Evolutionary conservation across 2,329 filamentous ascomycete species (phyloP).

Genomic region (Alternaria viburni): DNA sequence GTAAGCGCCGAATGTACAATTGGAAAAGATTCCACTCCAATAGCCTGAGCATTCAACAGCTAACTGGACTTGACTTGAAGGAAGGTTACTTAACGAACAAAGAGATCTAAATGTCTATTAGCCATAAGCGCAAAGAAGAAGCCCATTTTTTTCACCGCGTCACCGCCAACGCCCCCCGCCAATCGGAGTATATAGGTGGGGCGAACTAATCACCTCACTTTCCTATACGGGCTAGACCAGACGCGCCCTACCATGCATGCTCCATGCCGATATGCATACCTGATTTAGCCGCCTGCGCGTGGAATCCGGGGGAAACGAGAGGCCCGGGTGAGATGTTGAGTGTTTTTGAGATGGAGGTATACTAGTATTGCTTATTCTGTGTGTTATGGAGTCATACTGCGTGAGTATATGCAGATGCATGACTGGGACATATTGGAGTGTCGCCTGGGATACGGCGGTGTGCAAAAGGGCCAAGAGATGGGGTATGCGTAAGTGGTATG

Average conservation of each 20-base stretch:
- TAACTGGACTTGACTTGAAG: not conserved
- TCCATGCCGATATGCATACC: not conserved
- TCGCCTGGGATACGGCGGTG: not conserved
- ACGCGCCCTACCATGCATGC: conserved; percentile 1
- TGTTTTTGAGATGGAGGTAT: not conserved
- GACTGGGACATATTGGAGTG: not conserved
- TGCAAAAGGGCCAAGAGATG: not conserved
- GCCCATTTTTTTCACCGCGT: conserved; percentile 9
- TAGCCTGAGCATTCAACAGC: not conserved
- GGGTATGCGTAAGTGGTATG: not conserved
- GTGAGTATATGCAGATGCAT: not conserved
- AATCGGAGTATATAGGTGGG: conserved; percentile 1
- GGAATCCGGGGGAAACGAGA: not conserved
- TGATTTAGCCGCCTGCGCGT: not conserved
- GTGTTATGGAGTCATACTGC: not conserved
- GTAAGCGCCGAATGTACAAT: not conserved
- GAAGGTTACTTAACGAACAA: not conserved
- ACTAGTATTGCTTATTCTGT: not conserved
- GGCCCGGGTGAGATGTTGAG: not conserved
- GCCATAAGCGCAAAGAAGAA: not conserved
- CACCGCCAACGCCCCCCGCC: not conserved
- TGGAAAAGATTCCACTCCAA: not conserved
- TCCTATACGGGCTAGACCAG: not conserved
- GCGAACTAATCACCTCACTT: not conserved
- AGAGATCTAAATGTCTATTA: not conserved